Base-by-base conservation (phyloP, 768 basidiomycete genomes). In the Boletellus ananas region DNA sequence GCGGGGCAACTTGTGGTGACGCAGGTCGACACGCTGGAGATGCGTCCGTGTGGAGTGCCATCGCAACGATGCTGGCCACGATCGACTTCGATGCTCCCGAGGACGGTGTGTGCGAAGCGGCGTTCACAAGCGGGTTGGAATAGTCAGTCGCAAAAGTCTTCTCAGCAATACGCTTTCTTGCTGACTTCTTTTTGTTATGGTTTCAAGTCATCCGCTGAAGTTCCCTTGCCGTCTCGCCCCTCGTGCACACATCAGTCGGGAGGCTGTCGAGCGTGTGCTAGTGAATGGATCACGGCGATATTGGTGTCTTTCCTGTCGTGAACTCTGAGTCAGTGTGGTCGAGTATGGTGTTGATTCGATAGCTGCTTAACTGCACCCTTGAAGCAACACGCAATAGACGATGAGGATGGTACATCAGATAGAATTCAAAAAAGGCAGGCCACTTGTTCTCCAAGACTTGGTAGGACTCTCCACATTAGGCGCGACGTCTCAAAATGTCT, bases 141-240 rank as follows among this genome's bases (percentile, higher is more conserved):
- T 20, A 23, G 43, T 44, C 18, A 34, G 43, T 44, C 33, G 2
- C n/a, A n/a, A n/a, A n/a, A n/a, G n/a, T n/a, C n/a, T n/a, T n/a
- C n/a, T n/a, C n/a, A n/a, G n/a, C n/a, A n/a, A n/a, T n/a, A n/a
- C n/a, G n/a, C n/a, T 21, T 21, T 10, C 16, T 25, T 31, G 27
- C 14, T 38, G 4, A 29, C 8, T 27, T 8, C 8, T 14, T 21
- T 36, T 21, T 29, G 41, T 33, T 11, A 12, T 42, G 25, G n/a
- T n/a, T n/a, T n/a, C 23, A 44, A 45, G 55, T 6, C 34, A 41
- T 34, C 43, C 43, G 5, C 11, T 37, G 18, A 34, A 36, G n/a
- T 58, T 52, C 31, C 54, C 57, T 12, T 58, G 57, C 34, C 31
- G 27, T n/a, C 44, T 58, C 43, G 21, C 40, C 12, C 50, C 48